Conservation (phyloP, 1,139 yeast genomes). For the Wickerhamomyces sp. region DNA sequence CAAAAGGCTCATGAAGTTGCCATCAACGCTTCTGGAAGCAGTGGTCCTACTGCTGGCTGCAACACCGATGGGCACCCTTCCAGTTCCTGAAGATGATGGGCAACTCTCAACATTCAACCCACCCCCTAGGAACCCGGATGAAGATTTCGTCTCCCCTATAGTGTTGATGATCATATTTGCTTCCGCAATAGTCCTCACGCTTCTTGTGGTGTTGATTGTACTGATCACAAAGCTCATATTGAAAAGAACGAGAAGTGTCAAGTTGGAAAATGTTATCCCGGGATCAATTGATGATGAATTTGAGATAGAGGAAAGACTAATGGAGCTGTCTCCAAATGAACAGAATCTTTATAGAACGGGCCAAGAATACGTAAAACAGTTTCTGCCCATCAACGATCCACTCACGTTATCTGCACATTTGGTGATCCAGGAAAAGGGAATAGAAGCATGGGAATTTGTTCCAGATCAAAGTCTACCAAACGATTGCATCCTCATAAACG, state of each 20-base stretch:
- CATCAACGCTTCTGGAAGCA: no score
- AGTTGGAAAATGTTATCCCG: slow-evolving; percentile 34
- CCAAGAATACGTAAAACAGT: slow-evolving; percentile 43
- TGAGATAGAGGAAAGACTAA: slow-evolving; percentile 59
- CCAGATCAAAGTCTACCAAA: slow-evolving; percentile 60
- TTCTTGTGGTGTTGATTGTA: slow-evolving; percentile 4
- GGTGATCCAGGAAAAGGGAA: slow-evolving; percentile 83
- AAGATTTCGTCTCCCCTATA: no score
- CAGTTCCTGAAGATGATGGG: no score
- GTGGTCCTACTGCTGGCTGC: no score
- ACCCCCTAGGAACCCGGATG: no score
- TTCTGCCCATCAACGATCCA: slow-evolving; percentile 44
- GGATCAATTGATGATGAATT: slow-evolving; percentile 63
- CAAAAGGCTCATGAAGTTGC: no score
- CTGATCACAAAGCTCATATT: slow-evolving; percentile 3
- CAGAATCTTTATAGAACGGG: slow-evolving; percentile 70
- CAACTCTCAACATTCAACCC: no score
- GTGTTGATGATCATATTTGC: slow-evolving; percentile 1
- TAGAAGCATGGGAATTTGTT: slow-evolving; percentile 87
- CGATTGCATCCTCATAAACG: slow-evolving; percentile 57
- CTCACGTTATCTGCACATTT: slow-evolving; percentile 39
- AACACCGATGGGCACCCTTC: no score
- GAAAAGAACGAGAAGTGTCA: slow-evolving; percentile 5
- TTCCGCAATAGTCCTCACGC: slow-evolving; percentile 4
- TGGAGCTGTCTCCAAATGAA: slow-evolving; percentile 61